Conservation (phyloP, 768 basidiomycete genomes). For the Macrolepiota albuminosa region DNA sequence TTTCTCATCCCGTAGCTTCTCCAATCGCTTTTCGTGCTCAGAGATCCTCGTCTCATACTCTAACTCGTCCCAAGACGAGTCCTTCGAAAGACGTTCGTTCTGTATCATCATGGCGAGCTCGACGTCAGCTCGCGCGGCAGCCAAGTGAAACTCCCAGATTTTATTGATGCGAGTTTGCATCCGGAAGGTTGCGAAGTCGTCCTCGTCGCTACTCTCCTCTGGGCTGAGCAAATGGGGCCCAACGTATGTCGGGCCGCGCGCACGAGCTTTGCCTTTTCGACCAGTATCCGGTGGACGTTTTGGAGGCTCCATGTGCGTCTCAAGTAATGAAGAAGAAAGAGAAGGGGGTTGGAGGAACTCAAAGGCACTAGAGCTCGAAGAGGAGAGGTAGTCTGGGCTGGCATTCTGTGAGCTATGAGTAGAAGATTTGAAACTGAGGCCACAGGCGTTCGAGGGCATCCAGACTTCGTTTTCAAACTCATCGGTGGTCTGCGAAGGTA, state of each 20-base stretch:
- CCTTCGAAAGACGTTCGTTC: constrained; percentile 30
- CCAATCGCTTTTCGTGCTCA: constrained; percentile 35
- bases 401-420: constrained; percentile 22
- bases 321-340: constrained; percentile 1
- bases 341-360: constrained; percentile 21
- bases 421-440: constrained; percentile 12
- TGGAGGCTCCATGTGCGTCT: constrained; percentile 11
- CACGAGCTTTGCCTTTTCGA: constrained; percentile 15
- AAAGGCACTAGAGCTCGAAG: constrained; percentile 16
- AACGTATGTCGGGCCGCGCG: constrained; percentile 26
- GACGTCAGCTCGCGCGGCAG: constrained; percentile 39
- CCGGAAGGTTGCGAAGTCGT: constrained; percentile 39
- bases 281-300: constrained; percentile 19
- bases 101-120: constrained; percentile 35
- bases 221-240: constrained; percentile 29
- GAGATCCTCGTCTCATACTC: constrained; percentile 27
- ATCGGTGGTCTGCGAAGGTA: constrained; percentile 21
- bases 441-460: constrained; percentile 13
- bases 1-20: constrained; percentile 37
- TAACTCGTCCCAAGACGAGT: constrained; percentile 19
- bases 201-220: constrained; percentile 29
- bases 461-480: constrained; percentile 26
- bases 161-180: constrained; percentile 40
- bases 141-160: constrained; percentile 47
- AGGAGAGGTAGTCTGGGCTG: constrained; percentile 18